Base-by-base conservation (phyloP, 2,329 filamentous ascomycete species). In the Aspergillus tanneri region DNA sequence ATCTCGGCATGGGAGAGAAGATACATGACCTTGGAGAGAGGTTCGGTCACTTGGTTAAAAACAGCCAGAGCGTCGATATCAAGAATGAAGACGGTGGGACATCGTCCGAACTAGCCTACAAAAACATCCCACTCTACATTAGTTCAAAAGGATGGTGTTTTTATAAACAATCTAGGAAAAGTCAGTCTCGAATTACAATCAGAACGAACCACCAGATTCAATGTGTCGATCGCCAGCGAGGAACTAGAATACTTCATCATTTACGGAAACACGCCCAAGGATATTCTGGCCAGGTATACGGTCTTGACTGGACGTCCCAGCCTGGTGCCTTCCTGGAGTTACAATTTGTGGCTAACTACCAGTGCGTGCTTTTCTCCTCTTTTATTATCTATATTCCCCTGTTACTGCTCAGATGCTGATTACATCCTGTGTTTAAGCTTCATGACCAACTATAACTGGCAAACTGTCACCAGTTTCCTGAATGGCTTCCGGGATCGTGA, bases 41-140 rank as follows among this genome's bases (percentile, higher is more conserved):
- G 11, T 91, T 90, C 62, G 87, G 87, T 0, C 81, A 85, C 5
- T 87, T 87, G 68, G 86, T 87, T 65, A 90, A 88, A 66, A 82
- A 89, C 34, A 87, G 87, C 10, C 86, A 90, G 66, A 76, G 77
- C 10, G 72, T 90, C 2, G 75, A 80, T 47, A 77, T 90, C n/a
- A 80, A 77, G 77, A 81, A 81, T 44, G 77, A 79, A 50, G 78
- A 81, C 53, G 78, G 77, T 8, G 70, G 70, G 2, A 72, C 70
- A 16, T 67, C 64, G 3, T 71, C 68, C 1, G 69, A 72, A 39
- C 53, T 69, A 39, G 63, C 69, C 5, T 72, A 72, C 49, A 72
- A 72, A 54, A 72, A 71, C 28, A 69, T 72, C 28, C 69, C 69
- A 0, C 70, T 72, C 49, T 72, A 71, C 34, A 60, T 72, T 32